These are phyloP conservation scores for Geranomyces michiganensis DNA, from an alignment of 192 early-diverging fungal genomes.

Conservation along the genomic window DNA sequence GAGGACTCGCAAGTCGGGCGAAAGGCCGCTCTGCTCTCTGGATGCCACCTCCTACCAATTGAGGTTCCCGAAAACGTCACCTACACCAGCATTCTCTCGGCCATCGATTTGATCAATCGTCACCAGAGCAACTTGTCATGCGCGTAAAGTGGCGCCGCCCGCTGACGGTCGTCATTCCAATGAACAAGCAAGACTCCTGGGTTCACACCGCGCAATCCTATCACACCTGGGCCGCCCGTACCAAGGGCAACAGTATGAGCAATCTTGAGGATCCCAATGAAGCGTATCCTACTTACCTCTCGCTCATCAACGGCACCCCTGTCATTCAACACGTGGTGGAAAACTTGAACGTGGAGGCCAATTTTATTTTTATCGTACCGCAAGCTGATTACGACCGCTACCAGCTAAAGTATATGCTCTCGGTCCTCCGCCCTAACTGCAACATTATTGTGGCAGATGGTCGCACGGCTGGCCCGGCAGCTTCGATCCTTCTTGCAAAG, in stretches of 20 bases:
- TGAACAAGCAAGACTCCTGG: too few relatives aligned
- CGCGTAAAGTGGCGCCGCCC: too few relatives aligned
- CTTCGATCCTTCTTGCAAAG: slow-evolving; percentile 6
- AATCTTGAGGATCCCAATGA: too few relatives aligned
- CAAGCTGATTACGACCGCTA: slow-evolving; percentile 7
- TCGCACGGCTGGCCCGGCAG: not conserved
- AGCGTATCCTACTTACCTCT: not conserved
- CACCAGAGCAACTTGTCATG: too few relatives aligned
- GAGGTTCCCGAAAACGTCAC: too few relatives aligned
- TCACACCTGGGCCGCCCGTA: too few relatives aligned
- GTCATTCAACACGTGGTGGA: slow-evolving; percentile 15
- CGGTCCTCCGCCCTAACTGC: slow-evolving; percentile 6
- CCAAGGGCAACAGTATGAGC: too few relatives aligned
- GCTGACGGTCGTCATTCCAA: too few relatives aligned
- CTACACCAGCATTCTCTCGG: too few relatives aligned
- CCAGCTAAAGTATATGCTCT: slow-evolving; percentile 12
- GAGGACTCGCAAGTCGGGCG: slow-evolving; percentile 27
- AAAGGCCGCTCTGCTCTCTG: slow-evolving; percentile 23
- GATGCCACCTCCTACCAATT: not conserved
- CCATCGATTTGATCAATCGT: too few relatives aligned
- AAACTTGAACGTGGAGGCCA: slow-evolving; percentile 7
- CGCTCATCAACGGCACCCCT: slow-evolving; percentile 4
- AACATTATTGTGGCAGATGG: slow-evolving; percentile 5
- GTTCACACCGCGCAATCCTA: too few relatives aligned
- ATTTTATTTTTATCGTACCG: slow-evolving; percentile 14